Evolutionary conservation across 352 stramenopile genomes (phyloP).

Genomic region (Aphanomyces euteiches): DNA sequence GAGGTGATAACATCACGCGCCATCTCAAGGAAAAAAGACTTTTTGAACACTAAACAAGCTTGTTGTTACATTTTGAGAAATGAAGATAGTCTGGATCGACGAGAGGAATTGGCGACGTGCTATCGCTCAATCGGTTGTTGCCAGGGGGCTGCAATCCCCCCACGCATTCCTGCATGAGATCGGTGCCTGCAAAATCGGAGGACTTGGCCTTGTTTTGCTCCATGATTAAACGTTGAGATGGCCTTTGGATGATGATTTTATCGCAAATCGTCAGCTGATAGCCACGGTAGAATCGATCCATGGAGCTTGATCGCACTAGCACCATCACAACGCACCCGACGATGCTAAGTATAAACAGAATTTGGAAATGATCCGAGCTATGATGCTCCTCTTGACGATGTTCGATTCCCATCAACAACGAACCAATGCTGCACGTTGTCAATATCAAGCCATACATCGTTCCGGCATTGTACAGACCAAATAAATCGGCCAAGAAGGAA

Average conservation of each 20-base stretch:
- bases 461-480: conserved; percentile 32
- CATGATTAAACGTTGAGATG: too few species aligned
- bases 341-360: not conserved
- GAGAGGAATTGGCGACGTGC: too few species aligned
- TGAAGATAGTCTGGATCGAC: too few species aligned
- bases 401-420: not conserved
- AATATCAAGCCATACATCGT: conserved; percentile 31
- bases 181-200: too few species aligned
- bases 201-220: too few species aligned
- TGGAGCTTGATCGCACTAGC: conserved; percentile 23
- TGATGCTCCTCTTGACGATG: not conserved
- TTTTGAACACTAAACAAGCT: too few species aligned
- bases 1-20: too few species aligned
- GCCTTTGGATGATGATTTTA: not conserved
- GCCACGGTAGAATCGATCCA: conserved; percentile 29
- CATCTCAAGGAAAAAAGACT: too few species aligned
- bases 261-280: conserved; percentile 23
- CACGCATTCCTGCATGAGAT: too few species aligned
- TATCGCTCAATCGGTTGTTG: too few species aligned
- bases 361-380: not conserved
- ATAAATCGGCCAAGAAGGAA: conserved; percentile 34
- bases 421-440: conserved; percentile 24
- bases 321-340: conserved; percentile 14
- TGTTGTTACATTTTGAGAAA: too few species aligned
- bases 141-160: too few species aligned